These are phyloP conservation scores for Malassezia restricta DNA, from an alignment of 1,284 basidiomycete species.

Conservation along the genomic window DNA sequence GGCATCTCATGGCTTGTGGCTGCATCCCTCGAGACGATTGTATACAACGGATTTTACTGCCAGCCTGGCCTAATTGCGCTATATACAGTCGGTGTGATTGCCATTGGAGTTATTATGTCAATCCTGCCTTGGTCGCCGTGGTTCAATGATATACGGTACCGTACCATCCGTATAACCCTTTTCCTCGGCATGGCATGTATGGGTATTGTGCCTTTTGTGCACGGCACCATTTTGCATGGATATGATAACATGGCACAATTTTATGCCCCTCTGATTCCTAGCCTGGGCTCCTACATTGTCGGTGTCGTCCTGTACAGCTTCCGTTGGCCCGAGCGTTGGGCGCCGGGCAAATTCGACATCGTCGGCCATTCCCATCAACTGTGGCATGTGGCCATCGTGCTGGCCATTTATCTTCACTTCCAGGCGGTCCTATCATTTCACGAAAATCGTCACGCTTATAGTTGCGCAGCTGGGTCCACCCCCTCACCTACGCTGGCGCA, in stretches of 20 bases:
- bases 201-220: constrained; percentile 35
- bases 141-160: constrained; percentile 41
- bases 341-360: constrained; percentile 38
- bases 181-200: constrained; percentile 42
- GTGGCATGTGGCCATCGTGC: constrained; percentile 41
- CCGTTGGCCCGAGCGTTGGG: constrained; percentile 37
- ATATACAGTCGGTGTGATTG: constrained; percentile 33
- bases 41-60: constrained; percentile 46
- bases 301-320: constrained; percentile 39
- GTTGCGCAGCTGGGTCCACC: constrained; percentile 17
- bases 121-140: constrained; percentile 42
- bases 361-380: constrained; percentile 42
- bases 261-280: constrained; percentile 39
- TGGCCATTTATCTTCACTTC: constrained; percentile 41
- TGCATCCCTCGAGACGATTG: constrained; percentile 37
- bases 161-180: constrained; percentile 31
- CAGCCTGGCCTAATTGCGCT: constrained; percentile 39
- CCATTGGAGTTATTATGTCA: constrained; percentile 33
- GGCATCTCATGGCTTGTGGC: constrained; percentile 45
- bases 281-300: constrained; percentile 30
- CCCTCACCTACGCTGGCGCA: not conserved
- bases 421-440: constrained; percentile 37
- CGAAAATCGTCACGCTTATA: constrained; percentile 35
- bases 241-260: constrained; percentile 27
- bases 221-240: constrained; percentile 39